Evolutionary conservation across 352 stramenopile genomes (phyloP).

Genomic region (Vaucheria bursata): DNA sequence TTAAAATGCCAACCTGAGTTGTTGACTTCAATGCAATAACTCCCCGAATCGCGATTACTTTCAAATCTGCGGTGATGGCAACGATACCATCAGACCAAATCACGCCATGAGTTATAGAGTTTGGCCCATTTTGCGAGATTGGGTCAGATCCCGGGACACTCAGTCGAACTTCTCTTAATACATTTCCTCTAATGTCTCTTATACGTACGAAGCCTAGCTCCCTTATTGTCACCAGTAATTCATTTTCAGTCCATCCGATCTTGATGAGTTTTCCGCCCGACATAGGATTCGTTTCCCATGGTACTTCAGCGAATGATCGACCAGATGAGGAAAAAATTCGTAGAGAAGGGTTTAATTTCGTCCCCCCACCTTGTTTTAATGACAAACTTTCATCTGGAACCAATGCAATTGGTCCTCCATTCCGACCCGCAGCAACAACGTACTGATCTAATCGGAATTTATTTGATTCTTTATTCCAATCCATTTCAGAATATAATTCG

Average conservation of each 20-base stretch:
- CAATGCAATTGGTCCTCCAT: conserved; percentile 40
- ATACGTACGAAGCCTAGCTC: conserved; percentile 28
- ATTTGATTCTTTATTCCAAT: conserved; percentile 54
- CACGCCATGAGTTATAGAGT: conserved; percentile 3
- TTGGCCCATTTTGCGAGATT: not conserved
- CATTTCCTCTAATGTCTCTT: conserved; percentile 27
- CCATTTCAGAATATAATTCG: conserved; percentile 59
- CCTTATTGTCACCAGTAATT: conserved; percentile 34
- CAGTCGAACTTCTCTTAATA: not conserved
- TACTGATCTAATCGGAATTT: conserved; percentile 32
- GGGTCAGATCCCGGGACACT: not conserved
- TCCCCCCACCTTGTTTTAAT: conserved; percentile 24
- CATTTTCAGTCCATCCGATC: conserved; percentile 40
- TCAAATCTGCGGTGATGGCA: conserved; percentile 17
- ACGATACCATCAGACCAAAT: conserved; percentile 42
- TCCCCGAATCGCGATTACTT: conserved; percentile 22
- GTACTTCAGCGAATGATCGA: conserved; percentile 17
- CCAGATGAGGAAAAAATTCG: conserved; percentile 32
- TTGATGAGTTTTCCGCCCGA: conserved; percentile 21
- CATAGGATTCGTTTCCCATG: conserved; percentile 2
- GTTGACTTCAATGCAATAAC: too few species aligned
- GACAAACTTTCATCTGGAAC: conserved; percentile 34
- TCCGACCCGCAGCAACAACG: conserved; percentile 21
- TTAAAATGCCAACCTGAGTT: too few species aligned
- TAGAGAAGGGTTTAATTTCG: conserved; percentile 16